These are phyloP conservation scores for Geotrichum fermentans DNA, from an alignment of 1,139 yeast genomes.

Conservation along the genomic window DNA sequence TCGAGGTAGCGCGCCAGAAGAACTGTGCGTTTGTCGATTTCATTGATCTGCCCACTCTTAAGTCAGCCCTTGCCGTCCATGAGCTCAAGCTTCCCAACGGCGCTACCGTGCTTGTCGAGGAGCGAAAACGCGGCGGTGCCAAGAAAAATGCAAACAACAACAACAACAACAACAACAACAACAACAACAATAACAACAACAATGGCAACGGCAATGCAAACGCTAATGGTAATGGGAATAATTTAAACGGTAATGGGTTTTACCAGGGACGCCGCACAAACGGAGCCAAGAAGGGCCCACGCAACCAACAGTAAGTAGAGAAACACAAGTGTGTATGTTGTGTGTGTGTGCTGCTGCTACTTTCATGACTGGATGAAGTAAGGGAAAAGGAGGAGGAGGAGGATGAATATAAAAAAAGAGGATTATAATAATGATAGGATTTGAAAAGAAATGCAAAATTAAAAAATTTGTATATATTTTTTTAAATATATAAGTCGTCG, in stretches of 20 bases:
- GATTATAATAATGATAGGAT: too few species aligned
- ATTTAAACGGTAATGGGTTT: not conserved
- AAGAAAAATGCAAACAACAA: constrained; percentile 10
- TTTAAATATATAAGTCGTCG: too few species aligned
- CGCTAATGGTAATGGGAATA: not conserved
- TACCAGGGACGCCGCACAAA: constrained; percentile 9
- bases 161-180: not conserved
- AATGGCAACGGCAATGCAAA: constrained; percentile 6
- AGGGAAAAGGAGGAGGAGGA: too few species aligned
- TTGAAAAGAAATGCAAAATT: too few species aligned
- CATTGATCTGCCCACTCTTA: constrained; percentile 34
- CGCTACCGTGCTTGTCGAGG: constrained; percentile 10
- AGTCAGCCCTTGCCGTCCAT: constrained; percentile 34
- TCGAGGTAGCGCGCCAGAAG: constrained; percentile 36
- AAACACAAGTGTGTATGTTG: too few species aligned
- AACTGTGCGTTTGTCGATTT: constrained; percentile 41
- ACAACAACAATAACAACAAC: not conserved
- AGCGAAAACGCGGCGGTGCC: constrained; percentile 16
- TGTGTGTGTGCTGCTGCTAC: too few species aligned
- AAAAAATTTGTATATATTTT: too few species aligned
- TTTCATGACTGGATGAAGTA: too few species aligned
- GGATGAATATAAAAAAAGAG: too few species aligned
- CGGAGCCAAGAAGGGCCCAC: constrained; percentile 6
- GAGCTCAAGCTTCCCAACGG: constrained; percentile 33
- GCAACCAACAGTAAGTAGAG: not conserved